Percentiles rank a stretch among this genome's conserved stretches.
phyloP scores from a whole-genome alignment of 441 rosid genomes.

The Rhodomyrtus psidioides region DNA sequence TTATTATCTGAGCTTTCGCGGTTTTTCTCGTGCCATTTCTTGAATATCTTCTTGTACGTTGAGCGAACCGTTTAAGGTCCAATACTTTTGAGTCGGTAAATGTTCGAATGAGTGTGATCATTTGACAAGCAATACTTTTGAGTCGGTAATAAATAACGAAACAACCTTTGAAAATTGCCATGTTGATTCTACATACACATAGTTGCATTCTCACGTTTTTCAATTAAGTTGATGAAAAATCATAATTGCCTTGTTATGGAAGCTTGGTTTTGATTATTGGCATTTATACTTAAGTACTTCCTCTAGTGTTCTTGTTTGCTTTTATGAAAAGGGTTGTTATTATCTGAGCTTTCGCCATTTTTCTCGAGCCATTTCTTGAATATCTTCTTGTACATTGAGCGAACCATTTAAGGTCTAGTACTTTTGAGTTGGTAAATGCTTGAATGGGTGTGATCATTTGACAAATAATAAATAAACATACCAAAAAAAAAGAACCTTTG shows the following conservation, averaged over 20 bases:
- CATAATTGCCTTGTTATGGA: neutral
- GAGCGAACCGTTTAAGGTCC: neutral
- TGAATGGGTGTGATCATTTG: neutral
- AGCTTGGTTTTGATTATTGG: neutral
- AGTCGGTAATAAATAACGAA: too few species aligned
- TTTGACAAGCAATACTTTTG: too few species aligned
- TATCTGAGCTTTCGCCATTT: neutral
- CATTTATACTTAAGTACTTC: neutral
- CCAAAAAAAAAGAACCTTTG: neutral
- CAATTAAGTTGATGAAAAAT: neutral
- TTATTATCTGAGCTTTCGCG: neutral
- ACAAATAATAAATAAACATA: too few species aligned
- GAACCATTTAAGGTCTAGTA: neutral
- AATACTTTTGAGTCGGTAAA: neutral
- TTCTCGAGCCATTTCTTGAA: neutral
- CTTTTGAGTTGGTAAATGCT: neutral
- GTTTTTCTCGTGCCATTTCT: neutral
- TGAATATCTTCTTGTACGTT: neutral
- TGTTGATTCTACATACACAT: neutral
- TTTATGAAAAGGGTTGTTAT: neutral
- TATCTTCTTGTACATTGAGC: neutral
- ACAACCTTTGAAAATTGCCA: neutral
- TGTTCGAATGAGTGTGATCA: neutral
- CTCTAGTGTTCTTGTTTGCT: neutral
- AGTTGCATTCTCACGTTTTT: neutral